phyloP scores from a whole-genome alignment of 192 early-diverging fungal species.

The Endogone sp. region DNA sequence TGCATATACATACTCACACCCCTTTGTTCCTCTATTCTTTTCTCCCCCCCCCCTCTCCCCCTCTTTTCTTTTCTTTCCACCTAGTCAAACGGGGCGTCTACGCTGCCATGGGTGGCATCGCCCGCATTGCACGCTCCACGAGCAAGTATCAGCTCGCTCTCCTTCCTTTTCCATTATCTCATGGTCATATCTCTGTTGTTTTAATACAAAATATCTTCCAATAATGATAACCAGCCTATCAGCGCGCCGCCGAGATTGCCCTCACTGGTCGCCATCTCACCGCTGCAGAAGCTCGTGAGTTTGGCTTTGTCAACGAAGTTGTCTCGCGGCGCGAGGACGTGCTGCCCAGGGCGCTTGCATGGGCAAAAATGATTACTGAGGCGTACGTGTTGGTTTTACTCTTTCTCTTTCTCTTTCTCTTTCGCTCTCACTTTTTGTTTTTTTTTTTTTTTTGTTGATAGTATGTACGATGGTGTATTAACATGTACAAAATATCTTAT shows the following conservation, averaged over 20 bases:
- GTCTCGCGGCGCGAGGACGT: slow-evolving; percentile 21
- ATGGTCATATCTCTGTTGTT: not conserved
- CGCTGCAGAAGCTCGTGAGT: slow-evolving; percentile 28
- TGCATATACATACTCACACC: not conserved
- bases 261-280: slow-evolving; percentile 33
- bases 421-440: too few relatives aligned
- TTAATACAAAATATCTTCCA: not conserved
- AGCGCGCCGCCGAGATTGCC: slow-evolving; percentile 29
- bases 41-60: not conserved
- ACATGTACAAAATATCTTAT: too few relatives aligned
- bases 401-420: not conserved
- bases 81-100: slow-evolving; percentile 27
- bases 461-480: too few relatives aligned
- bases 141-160: slow-evolving; percentile 1
- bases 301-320: slow-evolving; percentile 36
- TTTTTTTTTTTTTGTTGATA: too few relatives aligned
- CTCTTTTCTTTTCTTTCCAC: not conserved
- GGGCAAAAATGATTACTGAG: slow-evolving; percentile 25
- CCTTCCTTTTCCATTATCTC: not conserved
- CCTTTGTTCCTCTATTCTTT: not conserved
- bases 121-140: slow-evolving; percentile 23
- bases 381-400: slow-evolving; percentile 12
- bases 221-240: slow-evolving; percentile 9
- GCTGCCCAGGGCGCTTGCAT: slow-evolving; percentile 16
- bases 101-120: slow-evolving; percentile 29